phyloP scores from a whole-genome alignment of 2,329 filamentous ascomycete genomes.

The Fusarium tupiense region DNA sequence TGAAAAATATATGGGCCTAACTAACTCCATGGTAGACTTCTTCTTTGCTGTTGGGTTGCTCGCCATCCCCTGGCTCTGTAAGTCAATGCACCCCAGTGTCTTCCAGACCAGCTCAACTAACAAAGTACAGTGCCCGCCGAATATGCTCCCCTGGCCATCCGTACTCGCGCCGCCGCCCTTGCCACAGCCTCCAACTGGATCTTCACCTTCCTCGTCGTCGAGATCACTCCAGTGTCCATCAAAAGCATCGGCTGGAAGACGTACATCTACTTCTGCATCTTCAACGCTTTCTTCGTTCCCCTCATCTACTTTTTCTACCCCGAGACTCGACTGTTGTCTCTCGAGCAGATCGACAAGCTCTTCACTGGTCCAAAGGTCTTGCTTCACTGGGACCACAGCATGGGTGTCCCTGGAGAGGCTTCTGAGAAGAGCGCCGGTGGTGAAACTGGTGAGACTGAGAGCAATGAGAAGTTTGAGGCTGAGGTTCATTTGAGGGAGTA shows the following conservation, averaged over 20 bases:
- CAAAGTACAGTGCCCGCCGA: conserved; percentile 51
- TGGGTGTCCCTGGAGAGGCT: conserved; percentile 45
- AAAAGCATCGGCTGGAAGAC: conserved; percentile 50
- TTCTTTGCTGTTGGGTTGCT: conserved; percentile 54
- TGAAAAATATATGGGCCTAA: rapidly evolving
- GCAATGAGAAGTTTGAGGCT: conserved; percentile 33
- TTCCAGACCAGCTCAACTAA: background rate
- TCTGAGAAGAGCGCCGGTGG: conserved; percentile 23
- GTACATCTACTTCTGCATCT: conserved; percentile 51
- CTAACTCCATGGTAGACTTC: conserved; percentile 41
- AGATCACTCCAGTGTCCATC: conserved; percentile 52
- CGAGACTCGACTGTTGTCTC: conserved; percentile 57
- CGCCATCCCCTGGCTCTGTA: conserved; percentile 51
- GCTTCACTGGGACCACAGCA: conserved; percentile 46
- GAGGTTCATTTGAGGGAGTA: conserved; percentile 19
- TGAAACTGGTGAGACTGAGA: conserved; percentile 26
- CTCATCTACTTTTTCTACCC: conserved; percentile 60
- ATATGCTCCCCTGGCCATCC: conserved; percentile 53
- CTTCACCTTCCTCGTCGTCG: conserved; percentile 51
- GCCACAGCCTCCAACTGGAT: conserved; percentile 52
- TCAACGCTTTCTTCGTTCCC: conserved; percentile 52
- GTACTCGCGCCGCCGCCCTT: conserved; percentile 51
- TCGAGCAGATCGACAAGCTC: conserved; percentile 60
- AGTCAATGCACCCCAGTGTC: background rate
- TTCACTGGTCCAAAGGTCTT: conserved; percentile 48